A percentile compares a stretch with the other conserved stretches of the same genome.
Evolutionary conservation across 2,329 filamentous ascomycete species (phyloP).

Genomic region (Colletotrichum tofieldiae): DNA sequence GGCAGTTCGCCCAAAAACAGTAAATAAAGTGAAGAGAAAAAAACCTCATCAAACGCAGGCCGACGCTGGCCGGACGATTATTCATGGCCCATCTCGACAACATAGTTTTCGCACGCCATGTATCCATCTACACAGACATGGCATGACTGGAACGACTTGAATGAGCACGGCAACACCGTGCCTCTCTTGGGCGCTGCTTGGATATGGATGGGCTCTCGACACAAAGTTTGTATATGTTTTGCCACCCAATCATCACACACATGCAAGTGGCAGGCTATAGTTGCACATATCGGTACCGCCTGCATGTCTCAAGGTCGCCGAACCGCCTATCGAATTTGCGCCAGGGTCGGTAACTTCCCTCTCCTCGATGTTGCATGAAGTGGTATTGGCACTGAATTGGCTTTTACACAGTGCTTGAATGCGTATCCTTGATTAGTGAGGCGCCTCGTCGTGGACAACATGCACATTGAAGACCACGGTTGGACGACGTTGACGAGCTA

Average conservation of each 20-base stretch:
- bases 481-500: neutral
- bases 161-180: neutral
- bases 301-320: slow-evolving; percentile 3
- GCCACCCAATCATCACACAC: neutral
- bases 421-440: neutral
- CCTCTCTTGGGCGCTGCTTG: neutral
- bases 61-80: slow-evolving; percentile 18
- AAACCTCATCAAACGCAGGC: slow-evolving; percentile 12
- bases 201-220: slow-evolving; percentile 2
- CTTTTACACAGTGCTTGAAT: neutral
- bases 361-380: neutral
- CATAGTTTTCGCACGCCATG: neutral
- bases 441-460: neutral
- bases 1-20: slow-evolving; percentile 1
- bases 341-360: neutral
- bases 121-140: neutral
- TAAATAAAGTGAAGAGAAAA: neutral
- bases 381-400: neutral
- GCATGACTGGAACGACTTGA: neutral
- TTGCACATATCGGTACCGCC: slow-evolving; percentile 6
- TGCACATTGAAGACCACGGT: neutral
- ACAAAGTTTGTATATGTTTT: slow-evolving; percentile 9
- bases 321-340: neutral
- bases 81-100: neutral
- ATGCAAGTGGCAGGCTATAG: neutral